Percentiles rank a stretch among this genome's conserved stretches.
phyloP scores from a whole-genome alignment of 345 rosid species.

The Eucalyptus sp. region DNA sequence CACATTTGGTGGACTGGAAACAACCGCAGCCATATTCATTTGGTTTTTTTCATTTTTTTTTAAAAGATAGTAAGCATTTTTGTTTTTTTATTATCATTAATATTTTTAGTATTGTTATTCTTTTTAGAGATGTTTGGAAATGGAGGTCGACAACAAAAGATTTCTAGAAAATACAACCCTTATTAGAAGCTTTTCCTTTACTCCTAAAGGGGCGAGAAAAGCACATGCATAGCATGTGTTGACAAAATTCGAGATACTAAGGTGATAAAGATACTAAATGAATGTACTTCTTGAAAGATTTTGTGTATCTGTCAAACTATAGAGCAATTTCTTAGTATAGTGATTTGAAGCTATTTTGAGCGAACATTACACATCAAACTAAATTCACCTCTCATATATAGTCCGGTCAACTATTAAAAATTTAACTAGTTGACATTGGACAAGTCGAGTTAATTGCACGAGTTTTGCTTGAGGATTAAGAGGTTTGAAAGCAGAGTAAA shows the following conservation, averaged over 20 bases:
- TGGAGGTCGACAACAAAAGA: neutral
- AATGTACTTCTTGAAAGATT: neutral
- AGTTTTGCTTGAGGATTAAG: neutral
- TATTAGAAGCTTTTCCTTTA: neutral
- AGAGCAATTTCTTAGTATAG: neutral
- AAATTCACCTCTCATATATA: neutral
- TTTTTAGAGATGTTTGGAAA: neutral
- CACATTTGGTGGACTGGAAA: neutral
- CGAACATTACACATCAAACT: accelerated
- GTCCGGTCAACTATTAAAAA: neutral
- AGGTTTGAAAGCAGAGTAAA: neutral
- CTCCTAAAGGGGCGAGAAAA: neutral
- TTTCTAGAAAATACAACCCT: neutral
- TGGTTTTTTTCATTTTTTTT: neutral
- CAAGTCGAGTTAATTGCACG: neutral
- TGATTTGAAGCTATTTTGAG: neutral
- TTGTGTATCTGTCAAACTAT: accelerated
- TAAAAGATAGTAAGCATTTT: neutral
- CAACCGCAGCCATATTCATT: neutral
- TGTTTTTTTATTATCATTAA: neutral
- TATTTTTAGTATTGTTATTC: neutral
- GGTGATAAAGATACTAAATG: neutral
- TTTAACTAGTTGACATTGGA: neutral
- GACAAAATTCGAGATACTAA: neutral
- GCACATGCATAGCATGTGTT: neutral